Evolutionary conservation across 1,139 yeast species (phyloP).

Genomic region (Meyerozyma elateridarum): DNA sequence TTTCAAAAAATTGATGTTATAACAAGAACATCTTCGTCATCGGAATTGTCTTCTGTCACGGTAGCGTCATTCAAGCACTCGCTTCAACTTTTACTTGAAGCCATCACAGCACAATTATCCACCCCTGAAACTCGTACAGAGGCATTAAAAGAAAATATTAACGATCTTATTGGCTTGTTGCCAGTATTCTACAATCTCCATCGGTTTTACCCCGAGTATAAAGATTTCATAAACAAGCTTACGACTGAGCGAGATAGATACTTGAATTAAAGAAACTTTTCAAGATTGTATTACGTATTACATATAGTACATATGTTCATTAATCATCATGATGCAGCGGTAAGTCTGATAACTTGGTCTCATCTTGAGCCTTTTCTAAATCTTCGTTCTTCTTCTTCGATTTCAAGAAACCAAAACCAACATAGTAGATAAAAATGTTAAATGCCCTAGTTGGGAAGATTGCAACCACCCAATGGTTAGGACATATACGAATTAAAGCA

Average conservation of each 20-base stretch:
- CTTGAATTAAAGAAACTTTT: slow-evolving; percentile 4
- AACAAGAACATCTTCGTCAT: neutral
- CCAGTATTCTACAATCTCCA: slow-evolving; percentile 50
- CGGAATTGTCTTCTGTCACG: slow-evolving; percentile 1
- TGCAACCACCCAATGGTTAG: slow-evolving; percentile 70
- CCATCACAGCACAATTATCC: neutral
- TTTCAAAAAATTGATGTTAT: slow-evolving; percentile 2
- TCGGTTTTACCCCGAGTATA: slow-evolving; percentile 44
- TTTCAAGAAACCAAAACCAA: slow-evolving; percentile 43
- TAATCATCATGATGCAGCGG: slow-evolving; percentile 2
- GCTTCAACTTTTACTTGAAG: neutral
- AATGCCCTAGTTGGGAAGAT: slow-evolving; percentile 65
- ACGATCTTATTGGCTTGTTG: slow-evolving; percentile 40
- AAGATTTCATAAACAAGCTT: slow-evolving; percentile 36
- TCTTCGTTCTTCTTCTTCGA: slow-evolving; percentile 23
- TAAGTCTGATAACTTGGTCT: slow-evolving; percentile 5
- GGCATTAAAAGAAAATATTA: slow-evolving; percentile 32
- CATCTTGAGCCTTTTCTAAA: slow-evolving; percentile 18
- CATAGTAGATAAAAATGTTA: slow-evolving; percentile 39
- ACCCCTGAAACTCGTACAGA: neutral
- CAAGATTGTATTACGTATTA: neutral
- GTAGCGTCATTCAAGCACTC: slow-evolving; percentile 1
- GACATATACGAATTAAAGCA: slow-evolving; percentile 65
- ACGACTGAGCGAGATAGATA: slow-evolving; percentile 29
- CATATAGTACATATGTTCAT: slow-evolving; percentile 3